Base-by-base conservation (phyloP, 2,329 filamentous ascomycete species). In the Scortechinia acanthostroma region DNA sequence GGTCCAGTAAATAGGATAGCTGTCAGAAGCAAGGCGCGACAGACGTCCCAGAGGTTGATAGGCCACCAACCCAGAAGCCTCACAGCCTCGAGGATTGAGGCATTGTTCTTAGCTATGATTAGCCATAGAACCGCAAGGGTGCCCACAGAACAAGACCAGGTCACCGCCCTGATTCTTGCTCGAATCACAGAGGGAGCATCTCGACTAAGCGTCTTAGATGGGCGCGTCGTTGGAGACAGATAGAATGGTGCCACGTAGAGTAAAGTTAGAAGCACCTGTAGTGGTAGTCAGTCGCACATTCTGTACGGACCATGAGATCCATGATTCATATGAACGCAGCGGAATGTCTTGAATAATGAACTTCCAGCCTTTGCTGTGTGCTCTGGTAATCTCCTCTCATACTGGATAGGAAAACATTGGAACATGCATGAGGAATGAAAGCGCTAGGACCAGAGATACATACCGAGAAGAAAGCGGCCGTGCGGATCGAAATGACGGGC, bases 231-330 rank as follows among this genome's bases (percentile, higher is more conserved):
- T 10, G 35, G 17, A 13, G 35, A 40, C 6, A 40, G 10, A 17
- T 40, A 40, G 35, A 40, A 40, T 40, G 35, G 35, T 17, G 20
- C 35, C 10, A 40, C 35, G 35, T 40, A 40, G 35, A 19, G 13
- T 17, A 40, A 17, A 19, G 35, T 40, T 19, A 40, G 17, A 13
- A 19, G 25, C 10, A 30, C n/a, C 25, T 30, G n/a, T n/a, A 10
- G n/a, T 30, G 25, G 10, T 30, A 30, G 25, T 30, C 10, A 10
- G 10, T 30, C 10, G 25, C 25, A 30, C 10, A n/a, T 30, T 30
- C n/a, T n/a, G n/a, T n/a, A n/a, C n/a, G n/a, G n/a, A n/a, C n/a
- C n/a, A n/a, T n/a, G n/a, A n/a, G n/a, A n/a, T n/a, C n/a, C n/a
- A n/a, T n/a, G n/a, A n/a, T n/a, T n/a, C n/a, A n/a, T n/a, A n/a